Conservation (phyloP, 306 rosid species). For the Castanopsis chinensis region DNA sequence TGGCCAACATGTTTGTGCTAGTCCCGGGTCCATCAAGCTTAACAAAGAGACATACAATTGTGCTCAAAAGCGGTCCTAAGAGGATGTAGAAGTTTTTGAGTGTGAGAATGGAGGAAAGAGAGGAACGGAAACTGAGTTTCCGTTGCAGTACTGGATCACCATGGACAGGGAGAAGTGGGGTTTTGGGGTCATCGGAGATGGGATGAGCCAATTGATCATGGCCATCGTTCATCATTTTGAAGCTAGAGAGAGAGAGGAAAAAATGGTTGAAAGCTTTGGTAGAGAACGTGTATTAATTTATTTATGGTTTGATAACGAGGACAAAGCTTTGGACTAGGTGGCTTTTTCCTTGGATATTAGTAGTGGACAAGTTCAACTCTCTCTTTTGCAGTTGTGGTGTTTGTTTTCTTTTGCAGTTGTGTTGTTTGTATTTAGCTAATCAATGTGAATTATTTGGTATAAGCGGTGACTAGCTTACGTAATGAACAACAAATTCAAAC, state of each 20-base stretch:
- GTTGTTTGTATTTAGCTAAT: background rate
- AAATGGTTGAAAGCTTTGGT: background rate
- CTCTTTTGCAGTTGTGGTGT: background rate
- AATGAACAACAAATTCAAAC: no score
- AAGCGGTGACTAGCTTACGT: no score
- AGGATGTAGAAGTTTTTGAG: constrained; percentile 39
- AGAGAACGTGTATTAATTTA: no score
- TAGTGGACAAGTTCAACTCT: constrained; percentile 10
- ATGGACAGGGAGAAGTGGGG: constrained; percentile 60
- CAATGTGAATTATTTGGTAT: constrained; percentile 8
- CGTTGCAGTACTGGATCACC: constrained; percentile 19
- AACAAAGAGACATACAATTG: constrained; percentile 41
- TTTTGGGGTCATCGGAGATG: constrained; percentile 39
- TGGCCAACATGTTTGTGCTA: constrained; percentile 68
- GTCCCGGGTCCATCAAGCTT: constrained; percentile 42
- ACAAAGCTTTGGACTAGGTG: no score
- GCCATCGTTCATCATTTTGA: constrained; percentile 25
- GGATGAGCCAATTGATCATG: constrained; percentile 13
- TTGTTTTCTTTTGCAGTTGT: background rate
- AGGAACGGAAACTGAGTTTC: constrained; percentile 14
- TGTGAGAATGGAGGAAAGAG: constrained; percentile 28
- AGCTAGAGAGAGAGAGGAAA: background rate
- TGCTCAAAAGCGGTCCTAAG: constrained; percentile 62
- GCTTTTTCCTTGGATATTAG: background rate
- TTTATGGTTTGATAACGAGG: background rate